These are phyloP conservation scores for Aspergillus tanneri DNA, from an alignment of 2,329 filamentous ascomycete genomes.

Conservation along the genomic window DNA sequence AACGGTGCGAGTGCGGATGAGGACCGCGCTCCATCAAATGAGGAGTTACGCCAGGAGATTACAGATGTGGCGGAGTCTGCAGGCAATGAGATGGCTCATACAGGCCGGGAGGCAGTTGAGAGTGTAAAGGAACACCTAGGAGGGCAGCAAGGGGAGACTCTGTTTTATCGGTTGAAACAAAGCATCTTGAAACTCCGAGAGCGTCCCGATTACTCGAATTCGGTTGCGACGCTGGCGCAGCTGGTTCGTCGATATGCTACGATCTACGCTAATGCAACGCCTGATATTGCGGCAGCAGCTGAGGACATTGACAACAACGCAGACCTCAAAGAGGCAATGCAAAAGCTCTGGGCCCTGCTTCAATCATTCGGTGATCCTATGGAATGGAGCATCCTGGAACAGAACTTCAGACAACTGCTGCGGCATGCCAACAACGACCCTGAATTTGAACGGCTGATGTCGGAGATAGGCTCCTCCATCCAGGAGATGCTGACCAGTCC, in stretches of 20 bases:
- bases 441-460: slow-evolving; percentile 76
- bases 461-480: slow-evolving; percentile 69
- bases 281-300: slow-evolving; percentile 65
- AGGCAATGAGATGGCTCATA: slow-evolving; percentile 37
- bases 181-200: slow-evolving; percentile 72
- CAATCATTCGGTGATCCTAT: slow-evolving; percentile 73
- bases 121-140: slow-evolving; percentile 73
- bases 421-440: slow-evolving; percentile 74
- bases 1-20: slow-evolving; percentile 46
- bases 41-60: slow-evolving; percentile 63
- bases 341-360: slow-evolving; percentile 77
- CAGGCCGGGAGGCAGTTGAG: slow-evolving; percentile 59
- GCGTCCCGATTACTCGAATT: slow-evolving; percentile 79
- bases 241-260: slow-evolving; percentile 76
- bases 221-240: slow-evolving; percentile 73
- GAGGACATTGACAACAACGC: slow-evolving; percentile 71
- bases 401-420: slow-evolving; percentile 67
- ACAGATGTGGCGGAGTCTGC: slow-evolving; percentile 51
- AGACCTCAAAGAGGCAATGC: slow-evolving; percentile 71
- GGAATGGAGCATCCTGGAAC: slow-evolving; percentile 74
- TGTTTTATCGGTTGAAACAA: slow-evolving; percentile 73
- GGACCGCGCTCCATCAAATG: slow-evolving; percentile 53
- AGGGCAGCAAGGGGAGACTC: slow-evolving; percentile 69
- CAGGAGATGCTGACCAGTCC: slow-evolving; percentile 84
- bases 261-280: slow-evolving; percentile 71